Evolutionary conservation across 2,329 filamentous ascomycete genomes (phyloP).

Genomic region (Helotiales sp.): DNA sequence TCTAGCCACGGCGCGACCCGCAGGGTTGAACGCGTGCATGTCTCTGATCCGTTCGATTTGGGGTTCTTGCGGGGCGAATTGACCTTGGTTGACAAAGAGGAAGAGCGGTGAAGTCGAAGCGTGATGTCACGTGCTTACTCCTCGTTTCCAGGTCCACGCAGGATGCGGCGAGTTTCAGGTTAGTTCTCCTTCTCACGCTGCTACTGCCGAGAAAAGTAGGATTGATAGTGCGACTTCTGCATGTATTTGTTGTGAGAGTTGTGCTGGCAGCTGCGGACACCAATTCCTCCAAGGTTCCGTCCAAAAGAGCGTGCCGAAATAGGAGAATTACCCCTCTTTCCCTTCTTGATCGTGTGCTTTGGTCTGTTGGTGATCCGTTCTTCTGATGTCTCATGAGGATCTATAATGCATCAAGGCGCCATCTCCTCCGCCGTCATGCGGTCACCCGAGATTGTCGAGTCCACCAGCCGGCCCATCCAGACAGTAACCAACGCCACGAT

Average conservation of each 20-base stretch:
- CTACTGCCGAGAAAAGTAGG: neutral
- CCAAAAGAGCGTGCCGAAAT: neutral
- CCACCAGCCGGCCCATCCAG: neutral
- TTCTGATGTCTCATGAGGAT: neutral
- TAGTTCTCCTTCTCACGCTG: neutral
- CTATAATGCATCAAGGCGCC: neutral
- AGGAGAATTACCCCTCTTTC: neutral
- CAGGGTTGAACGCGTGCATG: conserved; percentile 26
- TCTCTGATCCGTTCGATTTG: conserved; percentile 21
- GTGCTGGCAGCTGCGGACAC: neutral
- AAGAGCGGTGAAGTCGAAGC: conserved; percentile 16
- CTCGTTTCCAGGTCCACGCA: conserved; percentile 4
- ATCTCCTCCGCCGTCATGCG: neutral
- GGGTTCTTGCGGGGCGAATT: conserved; percentile 16
- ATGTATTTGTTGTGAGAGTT: neutral
- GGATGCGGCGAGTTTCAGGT: neutral
- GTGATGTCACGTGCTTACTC: conserved; percentile 12
- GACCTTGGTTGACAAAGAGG: neutral
- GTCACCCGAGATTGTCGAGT: neutral
- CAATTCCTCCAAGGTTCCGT: neutral
- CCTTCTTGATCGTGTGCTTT: neutral
- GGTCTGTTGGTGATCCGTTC: neutral
- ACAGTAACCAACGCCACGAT: neutral
- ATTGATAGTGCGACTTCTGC: neutral
- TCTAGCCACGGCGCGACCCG: conserved; percentile 28